A percentile compares a stretch with the other conserved stretches of the same genome.
phyloP scores from a whole-genome alignment of 2,329 filamentous ascomycete species.

The Monosporascus sp. region DNA sequence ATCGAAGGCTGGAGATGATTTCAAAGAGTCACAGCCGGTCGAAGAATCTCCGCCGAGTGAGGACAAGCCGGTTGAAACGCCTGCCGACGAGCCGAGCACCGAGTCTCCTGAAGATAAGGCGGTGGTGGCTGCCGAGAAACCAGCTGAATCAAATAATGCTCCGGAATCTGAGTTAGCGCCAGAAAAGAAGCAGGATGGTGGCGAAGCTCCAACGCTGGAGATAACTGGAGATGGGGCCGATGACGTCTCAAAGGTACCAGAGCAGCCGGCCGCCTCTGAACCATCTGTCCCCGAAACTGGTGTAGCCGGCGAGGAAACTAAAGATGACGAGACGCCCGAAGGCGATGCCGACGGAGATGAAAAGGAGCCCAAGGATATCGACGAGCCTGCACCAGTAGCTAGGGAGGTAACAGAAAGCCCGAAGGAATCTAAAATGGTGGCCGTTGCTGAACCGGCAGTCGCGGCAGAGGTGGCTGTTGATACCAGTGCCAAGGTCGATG shows the following conservation, averaged over 20 bases:
- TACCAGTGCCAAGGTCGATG: not conserved
- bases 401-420: not conserved
- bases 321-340: not conserved
- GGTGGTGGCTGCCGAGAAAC: not conserved
- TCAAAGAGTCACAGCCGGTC: not conserved
- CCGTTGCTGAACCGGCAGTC: not conserved
- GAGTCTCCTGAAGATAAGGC: not conserved
- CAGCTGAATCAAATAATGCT: not conserved
- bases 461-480: too few relatives aligned
- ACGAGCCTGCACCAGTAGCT: not conserved
- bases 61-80: not conserved
- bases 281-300: not conserved
- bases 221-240: not conserved
- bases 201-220: not conserved
- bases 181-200: not conserved
- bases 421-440: not conserved
- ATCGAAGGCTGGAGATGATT: not conserved
- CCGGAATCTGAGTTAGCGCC: not conserved
- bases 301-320: not conserved
- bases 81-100: not conserved
- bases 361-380: not conserved
- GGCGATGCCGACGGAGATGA: not conserved
- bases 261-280: not conserved
- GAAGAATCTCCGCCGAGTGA: not conserved
- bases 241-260: not conserved